Conservation (phyloP, 1,284 basidiomycete species). For the Heterobasidion parviporum region DNA sequence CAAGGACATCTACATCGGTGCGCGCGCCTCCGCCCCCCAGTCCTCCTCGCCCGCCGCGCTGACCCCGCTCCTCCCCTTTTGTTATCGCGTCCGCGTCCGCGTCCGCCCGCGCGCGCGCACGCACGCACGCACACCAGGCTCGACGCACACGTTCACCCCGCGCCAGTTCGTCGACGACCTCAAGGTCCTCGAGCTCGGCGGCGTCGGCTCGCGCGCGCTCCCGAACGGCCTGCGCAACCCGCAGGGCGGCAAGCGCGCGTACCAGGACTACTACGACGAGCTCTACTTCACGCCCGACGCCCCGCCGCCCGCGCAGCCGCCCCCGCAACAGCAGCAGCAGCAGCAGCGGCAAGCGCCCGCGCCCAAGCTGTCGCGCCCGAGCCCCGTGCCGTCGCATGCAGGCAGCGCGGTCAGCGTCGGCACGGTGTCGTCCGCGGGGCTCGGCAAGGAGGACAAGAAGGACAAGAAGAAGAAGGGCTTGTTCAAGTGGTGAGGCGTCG, state of each 20-base stretch:
- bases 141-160: constrained; percentile 84
- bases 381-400: constrained; percentile 35
- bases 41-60: neutral
- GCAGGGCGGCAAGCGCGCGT: constrained; percentile 38
- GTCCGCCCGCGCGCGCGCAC: too few species aligned
- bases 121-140: constrained; percentile 64
- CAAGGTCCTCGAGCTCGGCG: constrained; percentile 75
- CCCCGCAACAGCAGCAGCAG: constrained; percentile 10
- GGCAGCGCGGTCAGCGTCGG: constrained; percentile 41
- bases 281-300: constrained; percentile 64
- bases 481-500: constrained; percentile 27
- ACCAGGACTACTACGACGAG: constrained; percentile 73
- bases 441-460: constrained; percentile 17
- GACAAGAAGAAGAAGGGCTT: constrained; percentile 74
- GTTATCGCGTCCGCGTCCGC: neutral
- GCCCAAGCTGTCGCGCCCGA: constrained; percentile 19
- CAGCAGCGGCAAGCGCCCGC: constrained; percentile 15
- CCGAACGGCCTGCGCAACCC: constrained; percentile 68
- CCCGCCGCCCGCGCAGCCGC: constrained; percentile 33
- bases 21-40: constrained; percentile 11
- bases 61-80: too few species aligned
- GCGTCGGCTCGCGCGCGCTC: constrained; percentile 60
- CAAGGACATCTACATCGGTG: constrained; percentile 91
- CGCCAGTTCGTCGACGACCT: constrained; percentile 81
- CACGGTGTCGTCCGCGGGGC: constrained; percentile 27